Evolutionary conservation across 208 protist genomes (phyloP).

Genomic region (Leishmania arabica): DNA sequence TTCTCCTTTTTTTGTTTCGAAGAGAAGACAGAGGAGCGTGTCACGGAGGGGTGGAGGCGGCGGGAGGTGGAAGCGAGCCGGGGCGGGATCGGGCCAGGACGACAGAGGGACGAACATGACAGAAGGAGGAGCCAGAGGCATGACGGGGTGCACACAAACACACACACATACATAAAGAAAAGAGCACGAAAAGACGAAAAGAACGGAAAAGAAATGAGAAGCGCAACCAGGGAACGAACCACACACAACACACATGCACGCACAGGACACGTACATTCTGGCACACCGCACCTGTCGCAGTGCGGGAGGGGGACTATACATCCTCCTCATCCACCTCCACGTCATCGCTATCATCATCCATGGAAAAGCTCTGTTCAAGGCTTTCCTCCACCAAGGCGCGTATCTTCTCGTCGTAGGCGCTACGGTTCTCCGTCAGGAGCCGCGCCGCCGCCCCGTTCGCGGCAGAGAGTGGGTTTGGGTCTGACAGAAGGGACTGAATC

Average conservation of each 20-base stretch:
- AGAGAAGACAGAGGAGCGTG: not conserved
- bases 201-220: not conserved
- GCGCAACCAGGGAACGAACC: not conserved
- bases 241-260: not conserved
- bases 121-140: not conserved
- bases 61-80: not conserved
- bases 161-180: not conserved
- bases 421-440: conserved; percentile 95
- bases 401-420: conserved; percentile 94
- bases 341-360: conserved; percentile 56
- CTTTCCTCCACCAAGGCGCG: conserved; percentile 65
- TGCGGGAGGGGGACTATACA: not conserved
- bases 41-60: not conserved
- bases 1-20: too few relatives aligned
- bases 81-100: not conserved
- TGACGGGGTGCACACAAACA: not conserved
- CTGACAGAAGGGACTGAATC: conserved; percentile 99
- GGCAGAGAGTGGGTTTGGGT: conserved; percentile 99
- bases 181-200: too few relatives aligned
- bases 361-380: conserved; percentile 70
- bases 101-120: not conserved
- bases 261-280: not conserved
- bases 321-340: conserved; percentile 3
- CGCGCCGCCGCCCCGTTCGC: conserved; percentile 98
- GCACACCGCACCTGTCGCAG: too few relatives aligned